Conservation (phyloP, 1,284 basidiomycete genomes). For the Ustilago hordei region DNA sequence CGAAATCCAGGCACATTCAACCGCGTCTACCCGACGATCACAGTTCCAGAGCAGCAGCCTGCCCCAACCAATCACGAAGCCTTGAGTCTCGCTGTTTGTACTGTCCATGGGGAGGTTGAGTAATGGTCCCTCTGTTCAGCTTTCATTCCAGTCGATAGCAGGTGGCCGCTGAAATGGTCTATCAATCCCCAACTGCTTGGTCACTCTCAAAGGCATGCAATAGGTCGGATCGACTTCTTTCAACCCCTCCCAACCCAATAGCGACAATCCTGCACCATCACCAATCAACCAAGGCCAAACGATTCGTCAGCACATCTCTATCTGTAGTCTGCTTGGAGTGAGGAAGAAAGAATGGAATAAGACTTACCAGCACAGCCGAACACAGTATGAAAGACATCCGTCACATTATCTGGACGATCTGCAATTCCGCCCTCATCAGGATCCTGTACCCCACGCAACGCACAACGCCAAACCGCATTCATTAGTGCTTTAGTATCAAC, state of each 20-base stretch:
- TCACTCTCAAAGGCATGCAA: slow-evolving; percentile 88
- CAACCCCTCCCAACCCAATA: slow-evolving; percentile 87
- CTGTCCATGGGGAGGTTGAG: too few species aligned
- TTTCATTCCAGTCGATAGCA: slow-evolving; percentile 22
- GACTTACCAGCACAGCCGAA: slow-evolving; percentile 88
- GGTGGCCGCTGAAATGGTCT: slow-evolving; percentile 48
- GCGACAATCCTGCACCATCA: slow-evolving; percentile 78
- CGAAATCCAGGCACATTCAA: too few species aligned
- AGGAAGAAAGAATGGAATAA: slow-evolving; percentile 19
- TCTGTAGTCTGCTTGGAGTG: background rate
- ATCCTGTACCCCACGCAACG: slow-evolving; percentile 75
- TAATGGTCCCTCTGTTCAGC: background rate
- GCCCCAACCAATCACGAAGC: too few species aligned
- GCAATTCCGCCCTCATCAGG: slow-evolving; percentile 91
- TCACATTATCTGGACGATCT: slow-evolving; percentile 91
- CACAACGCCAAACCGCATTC: background rate
- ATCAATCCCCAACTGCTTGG: slow-evolving; percentile 68
- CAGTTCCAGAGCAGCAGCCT: background rate
- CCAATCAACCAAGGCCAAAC: background rate
- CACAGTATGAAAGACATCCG: slow-evolving; percentile 94
- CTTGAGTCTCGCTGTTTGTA: too few species aligned
- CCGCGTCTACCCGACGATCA: too few species aligned
- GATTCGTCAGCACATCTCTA: background rate
- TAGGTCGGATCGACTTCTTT: slow-evolving; percentile 91
- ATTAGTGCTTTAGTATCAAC: background rate